Percentiles rank a stretch among this genome's conserved stretches.
phyloP scores from a whole-genome alignment of 169 alveolate genomes.

The Plasmodium inui region DNA sequence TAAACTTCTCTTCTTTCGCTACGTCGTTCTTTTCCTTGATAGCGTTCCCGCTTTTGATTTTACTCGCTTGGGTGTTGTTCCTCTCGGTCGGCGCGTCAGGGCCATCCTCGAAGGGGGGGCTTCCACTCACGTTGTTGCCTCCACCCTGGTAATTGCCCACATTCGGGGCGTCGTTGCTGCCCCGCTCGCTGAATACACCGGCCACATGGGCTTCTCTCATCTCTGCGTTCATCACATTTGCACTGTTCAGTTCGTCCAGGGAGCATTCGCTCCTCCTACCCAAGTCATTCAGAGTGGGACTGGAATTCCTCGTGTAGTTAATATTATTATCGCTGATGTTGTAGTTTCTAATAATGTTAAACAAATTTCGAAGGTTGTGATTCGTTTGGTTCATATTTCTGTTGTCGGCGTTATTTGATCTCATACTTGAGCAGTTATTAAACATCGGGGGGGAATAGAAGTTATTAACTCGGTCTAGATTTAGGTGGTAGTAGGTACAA shows the following conservation, averaged over 20 bases:
- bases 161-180: not conserved
- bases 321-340: conserved; percentile 49
- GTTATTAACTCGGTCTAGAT: conserved; percentile 32
- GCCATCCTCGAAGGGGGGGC: not conserved
- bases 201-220: not conserved
- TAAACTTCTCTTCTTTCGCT: conserved; percentile 8
- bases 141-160: not conserved
- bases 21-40: conserved; percentile 24
- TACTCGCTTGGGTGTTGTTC: not conserved
- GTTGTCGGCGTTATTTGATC: not conserved
- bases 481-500: conserved; percentile 18
- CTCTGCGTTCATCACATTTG: not conserved
- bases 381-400: conserved; percentile 16
- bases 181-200: not conserved
- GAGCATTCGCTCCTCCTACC: not conserved
- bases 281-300: not conserved
- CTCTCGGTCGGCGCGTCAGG: not conserved
- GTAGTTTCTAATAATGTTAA: conserved; percentile 60
- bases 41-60: not conserved
- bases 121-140: too few relatives aligned
- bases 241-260: not conserved
- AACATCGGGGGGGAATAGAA: not conserved
- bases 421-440: conserved; percentile 7
- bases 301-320: not conserved
- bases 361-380: conserved; percentile 49